Conservation (phyloP, 306 rosid species). For the Trifolium fragiferum region DNA sequence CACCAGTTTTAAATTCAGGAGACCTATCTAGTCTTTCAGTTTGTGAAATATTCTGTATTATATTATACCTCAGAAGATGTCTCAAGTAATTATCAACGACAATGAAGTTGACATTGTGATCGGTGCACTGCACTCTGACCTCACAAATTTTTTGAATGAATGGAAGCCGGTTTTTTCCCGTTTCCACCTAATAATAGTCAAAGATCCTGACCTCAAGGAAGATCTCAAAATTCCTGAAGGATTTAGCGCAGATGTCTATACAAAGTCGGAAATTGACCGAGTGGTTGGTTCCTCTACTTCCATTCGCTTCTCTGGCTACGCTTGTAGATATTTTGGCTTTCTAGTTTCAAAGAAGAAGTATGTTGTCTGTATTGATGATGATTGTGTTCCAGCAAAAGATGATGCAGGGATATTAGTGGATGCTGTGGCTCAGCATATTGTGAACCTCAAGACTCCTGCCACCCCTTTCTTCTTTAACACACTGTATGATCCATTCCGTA, state of each 20-base stretch:
- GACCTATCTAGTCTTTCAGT: constrained; percentile 22
- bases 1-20: constrained; percentile 5
- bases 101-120: constrained; percentile 90
- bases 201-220: constrained; percentile 84
- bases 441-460: constrained; percentile 88
- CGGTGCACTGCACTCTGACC: constrained; percentile 76
- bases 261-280: constrained; percentile 69
- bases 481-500: constrained; percentile 85
- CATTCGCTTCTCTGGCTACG: constrained; percentile 81
- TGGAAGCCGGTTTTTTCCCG: constrained; percentile 81
- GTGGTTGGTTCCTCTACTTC: constrained; percentile 73
- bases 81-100: constrained; percentile 58
- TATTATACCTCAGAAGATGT: constrained; percentile 58
- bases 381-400: constrained; percentile 84
- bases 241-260: constrained; percentile 63
- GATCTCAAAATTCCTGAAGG: constrained; percentile 82
- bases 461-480: constrained; percentile 99
- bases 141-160: constrained; percentile 69
- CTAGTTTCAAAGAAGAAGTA: constrained; percentile 83
- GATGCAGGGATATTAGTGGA: constrained; percentile 62
- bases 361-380: constrained; percentile 87
- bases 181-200: constrained; percentile 82
- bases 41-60: constrained; percentile 37
- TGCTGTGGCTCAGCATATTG: constrained; percentile 73
- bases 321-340: constrained; percentile 93